A percentile compares a stretch with the other conserved stretches of the same genome.
phyloP scores from a whole-genome alignment of 2,329 filamentous ascomycete genomes.

The Aspergillus puulaauensis region DNA sequence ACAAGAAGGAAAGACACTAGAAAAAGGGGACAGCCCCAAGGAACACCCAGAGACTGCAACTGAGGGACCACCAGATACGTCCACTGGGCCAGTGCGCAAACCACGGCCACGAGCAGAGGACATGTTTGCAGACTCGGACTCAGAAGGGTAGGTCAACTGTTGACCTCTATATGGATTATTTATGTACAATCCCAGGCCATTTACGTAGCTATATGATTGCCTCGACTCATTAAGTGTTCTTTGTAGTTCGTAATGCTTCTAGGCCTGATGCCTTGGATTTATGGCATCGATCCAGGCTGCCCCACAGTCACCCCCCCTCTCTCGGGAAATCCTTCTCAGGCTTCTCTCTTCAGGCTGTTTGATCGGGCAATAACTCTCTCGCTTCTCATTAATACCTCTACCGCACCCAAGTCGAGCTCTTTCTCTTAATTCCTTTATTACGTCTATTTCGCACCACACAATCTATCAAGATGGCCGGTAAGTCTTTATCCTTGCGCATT shows the following conservation, averaged over 20 bases:
- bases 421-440: constrained; percentile 3
- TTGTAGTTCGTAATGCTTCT: neutral
- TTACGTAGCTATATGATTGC: neutral
- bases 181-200: neutral
- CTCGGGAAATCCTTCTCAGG: constrained; percentile 14
- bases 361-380: constrained; percentile 8
- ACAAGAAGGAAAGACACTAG: neutral
- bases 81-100: constrained; percentile 41
- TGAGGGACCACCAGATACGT: constrained; percentile 21
- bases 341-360: constrained; percentile 8
- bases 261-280: constrained; percentile 3
- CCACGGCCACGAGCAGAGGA: constrained; percentile 75
- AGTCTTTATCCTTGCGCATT: constrained; percentile 14
- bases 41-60: neutral
- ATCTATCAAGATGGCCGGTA: constrained; percentile 36
- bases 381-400: constrained; percentile 18
- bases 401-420: neutral
- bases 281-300: constrained; percentile 8
- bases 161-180: neutral
- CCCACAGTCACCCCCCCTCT: constrained; percentile 17
- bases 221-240: neutral
- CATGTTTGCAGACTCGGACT: constrained; percentile 81
- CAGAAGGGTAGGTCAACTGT: constrained; percentile 35
- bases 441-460: constrained; percentile 15
- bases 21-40: constrained; percentile 18